Percentiles rank a stretch among this genome's conserved stretches.
phyloP scores from a whole-genome alignment of 2,329 filamentous ascomycete species.

The Aspergillus fischeri region DNA sequence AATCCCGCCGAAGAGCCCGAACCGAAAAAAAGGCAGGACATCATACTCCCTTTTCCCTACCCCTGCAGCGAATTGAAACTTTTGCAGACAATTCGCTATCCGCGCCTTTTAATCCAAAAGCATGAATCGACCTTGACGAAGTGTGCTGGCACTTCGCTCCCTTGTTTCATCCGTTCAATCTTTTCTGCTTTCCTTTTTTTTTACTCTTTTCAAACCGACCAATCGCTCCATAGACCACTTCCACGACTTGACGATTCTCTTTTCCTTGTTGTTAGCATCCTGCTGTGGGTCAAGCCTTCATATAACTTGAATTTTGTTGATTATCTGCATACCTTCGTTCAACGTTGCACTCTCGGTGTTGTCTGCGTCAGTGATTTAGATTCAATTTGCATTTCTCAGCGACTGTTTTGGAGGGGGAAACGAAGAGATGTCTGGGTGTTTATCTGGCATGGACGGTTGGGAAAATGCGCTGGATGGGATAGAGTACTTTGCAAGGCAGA shows the following conservation, averaged over 20 bases:
- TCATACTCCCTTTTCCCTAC: slow-evolving; percentile 39
- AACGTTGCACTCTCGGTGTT: slow-evolving; percentile 1
- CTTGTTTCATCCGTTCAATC: slow-evolving; percentile 8
- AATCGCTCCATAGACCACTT: slow-evolving; percentile 15
- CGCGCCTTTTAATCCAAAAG: not conserved
- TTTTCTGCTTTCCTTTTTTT: slow-evolving; percentile 10
- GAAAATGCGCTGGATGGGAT: slow-evolving; percentile 13
- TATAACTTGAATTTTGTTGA: slow-evolving; percentile 7
- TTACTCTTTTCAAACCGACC: slow-evolving; percentile 3
- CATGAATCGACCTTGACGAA: not conserved
- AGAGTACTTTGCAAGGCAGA: slow-evolving; percentile 9
- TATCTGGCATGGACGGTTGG: slow-evolving; percentile 15
- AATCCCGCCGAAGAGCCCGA: slow-evolving; percentile 23
- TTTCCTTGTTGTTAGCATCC: slow-evolving; percentile 7
- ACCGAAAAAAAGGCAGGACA: slow-evolving; percentile 35
- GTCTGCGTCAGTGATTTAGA: slow-evolving; percentile 9
- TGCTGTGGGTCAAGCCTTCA: slow-evolving; percentile 9
- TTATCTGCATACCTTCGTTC: not conserved
- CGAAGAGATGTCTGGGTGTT: slow-evolving; percentile 13
- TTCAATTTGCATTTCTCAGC: slow-evolving; percentile 24
- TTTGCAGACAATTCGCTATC: not conserved
- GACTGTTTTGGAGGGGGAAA: slow-evolving; percentile 14
- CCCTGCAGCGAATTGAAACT: slow-evolving; percentile 8
- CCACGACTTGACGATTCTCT: slow-evolving; percentile 26
- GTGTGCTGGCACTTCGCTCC: not conserved